Evolutionary conservation across 306 rosid species (phyloP).

Genomic region (Astragalus membranaceus): DNA sequence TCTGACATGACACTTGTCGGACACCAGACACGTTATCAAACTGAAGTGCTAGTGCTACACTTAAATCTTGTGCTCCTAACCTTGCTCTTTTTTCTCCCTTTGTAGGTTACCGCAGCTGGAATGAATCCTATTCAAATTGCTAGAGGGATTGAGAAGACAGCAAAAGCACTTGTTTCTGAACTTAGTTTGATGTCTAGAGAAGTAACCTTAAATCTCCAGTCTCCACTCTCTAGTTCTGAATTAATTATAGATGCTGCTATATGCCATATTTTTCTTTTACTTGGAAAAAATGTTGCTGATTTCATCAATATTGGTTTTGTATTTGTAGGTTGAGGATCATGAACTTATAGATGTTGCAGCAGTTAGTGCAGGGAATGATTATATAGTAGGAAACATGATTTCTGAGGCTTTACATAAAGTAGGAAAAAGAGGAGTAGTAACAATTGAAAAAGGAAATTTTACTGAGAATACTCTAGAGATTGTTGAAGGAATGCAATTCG

Average conservation of each 20-base stretch:
- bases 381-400: conserved; percentile 71
- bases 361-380: conserved; percentile 88
- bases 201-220: conserved; percentile 27
- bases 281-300: conserved; percentile 24
- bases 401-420: conserved; percentile 71
- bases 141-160: conserved; percentile 87
- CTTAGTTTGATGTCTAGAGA: conserved; percentile 72
- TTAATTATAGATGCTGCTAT: neutral
- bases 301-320: conserved; percentile 18
- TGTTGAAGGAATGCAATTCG: conserved; percentile 95
- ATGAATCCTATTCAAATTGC: conserved; percentile 88
- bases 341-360: conserved; percentile 84
- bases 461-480: conserved; percentile 59
- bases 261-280: neutral
- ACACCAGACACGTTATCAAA: too few species aligned
- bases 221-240: neutral
- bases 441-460: conserved; percentile 66
- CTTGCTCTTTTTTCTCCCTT: neutral
- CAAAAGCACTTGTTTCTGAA: conserved; percentile 71
- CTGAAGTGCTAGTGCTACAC: too few species aligned
- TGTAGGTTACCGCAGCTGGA: conserved; percentile 82
- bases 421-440: conserved; percentile 75
- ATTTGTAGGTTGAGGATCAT: conserved; percentile 67
- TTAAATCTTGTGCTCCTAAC: neutral
- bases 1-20: too few species aligned